These are phyloP conservation scores for Thuja plicata DNA, from an alignment of 83 land plant genomes.

Conservation along the genomic window DNA sequence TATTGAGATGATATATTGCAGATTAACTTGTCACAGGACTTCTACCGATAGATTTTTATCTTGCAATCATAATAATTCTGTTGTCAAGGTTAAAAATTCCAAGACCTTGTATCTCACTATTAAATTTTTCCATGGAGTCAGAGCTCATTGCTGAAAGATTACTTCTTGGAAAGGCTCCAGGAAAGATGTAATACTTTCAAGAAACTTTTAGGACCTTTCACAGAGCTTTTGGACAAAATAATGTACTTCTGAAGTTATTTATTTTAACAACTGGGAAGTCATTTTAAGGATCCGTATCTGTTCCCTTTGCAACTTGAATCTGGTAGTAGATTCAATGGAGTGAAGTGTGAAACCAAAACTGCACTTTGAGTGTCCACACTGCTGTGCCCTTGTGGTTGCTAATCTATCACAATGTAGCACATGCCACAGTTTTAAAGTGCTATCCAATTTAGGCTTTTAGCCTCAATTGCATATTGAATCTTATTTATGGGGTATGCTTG, in stretches of 20 bases:
- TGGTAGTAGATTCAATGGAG: neutral
- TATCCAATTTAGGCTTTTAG: too few relatives aligned
- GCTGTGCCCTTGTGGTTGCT: neutral
- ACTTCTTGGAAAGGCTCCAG: constrained; percentile 1
- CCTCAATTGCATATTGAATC: too few relatives aligned
- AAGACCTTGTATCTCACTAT: neutral
- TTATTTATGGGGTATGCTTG: too few relatives aligned
- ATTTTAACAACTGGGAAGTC: neutral
- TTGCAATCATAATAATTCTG: neutral
- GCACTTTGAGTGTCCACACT: neutral
- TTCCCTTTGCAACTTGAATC: constrained; percentile 1
- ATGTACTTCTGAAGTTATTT: neutral
- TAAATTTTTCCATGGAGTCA: constrained; percentile 1
- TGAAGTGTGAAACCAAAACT: neutral
- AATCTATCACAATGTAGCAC: neutral
- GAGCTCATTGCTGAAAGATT: neutral
- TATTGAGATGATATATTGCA: neutral
- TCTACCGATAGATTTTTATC: neutral
- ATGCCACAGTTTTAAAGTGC: neutral
- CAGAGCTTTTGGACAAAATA: neutral
- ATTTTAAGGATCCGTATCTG: neutral
- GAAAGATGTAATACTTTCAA: neutral
- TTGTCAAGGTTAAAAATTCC: neutral
- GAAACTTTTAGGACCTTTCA: neutral
- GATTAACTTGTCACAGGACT: neutral